Conservation (phyloP, 108 stramenopile species). For the Pseudonitzschia pungens region DNA sequence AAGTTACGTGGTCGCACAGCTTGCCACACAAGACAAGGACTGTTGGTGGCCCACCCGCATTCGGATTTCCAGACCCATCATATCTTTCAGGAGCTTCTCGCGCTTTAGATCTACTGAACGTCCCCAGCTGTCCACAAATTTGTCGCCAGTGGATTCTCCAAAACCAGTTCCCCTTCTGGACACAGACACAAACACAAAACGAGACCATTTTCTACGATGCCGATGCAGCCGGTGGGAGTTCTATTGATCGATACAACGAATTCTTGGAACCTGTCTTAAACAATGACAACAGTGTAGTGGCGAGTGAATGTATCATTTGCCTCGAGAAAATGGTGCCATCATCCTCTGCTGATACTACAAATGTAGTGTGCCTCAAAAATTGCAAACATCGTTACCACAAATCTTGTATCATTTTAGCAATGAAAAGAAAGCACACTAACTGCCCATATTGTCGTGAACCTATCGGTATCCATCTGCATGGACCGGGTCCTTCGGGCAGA, state of each 20-base stretch:
- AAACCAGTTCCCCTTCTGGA: not conserved
- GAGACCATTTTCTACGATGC: not conserved
- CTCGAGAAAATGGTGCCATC: not conserved
- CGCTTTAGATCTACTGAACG: not conserved
- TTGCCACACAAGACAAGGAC: not conserved
- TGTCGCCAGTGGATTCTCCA: not conserved
- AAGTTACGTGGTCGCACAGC: not conserved
- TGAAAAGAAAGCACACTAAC: not conserved
- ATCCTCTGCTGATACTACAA: not conserved
- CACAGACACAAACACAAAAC: not conserved
- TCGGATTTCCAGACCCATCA: too few relatives aligned
- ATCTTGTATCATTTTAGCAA: not conserved
- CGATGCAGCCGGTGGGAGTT: not conserved
- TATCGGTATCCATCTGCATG: not conserved
- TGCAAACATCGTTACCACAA: not conserved
- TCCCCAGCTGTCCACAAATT: not conserved
- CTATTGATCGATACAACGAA: not conserved
- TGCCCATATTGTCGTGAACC: not conserved
- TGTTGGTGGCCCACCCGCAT: not conserved
- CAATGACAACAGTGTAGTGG: not conserved
- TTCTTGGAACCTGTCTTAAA: not conserved
- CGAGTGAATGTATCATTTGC: constrained; percentile 1
- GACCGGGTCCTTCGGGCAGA: not conserved
- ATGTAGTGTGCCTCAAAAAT: not conserved
- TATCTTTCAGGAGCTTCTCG: not conserved